Percentiles rank a stretch among this genome's conserved stretches.
phyloP scores from a whole-genome alignment of 345 rosid genomes.

The Eucalyptus marginata region DNA sequence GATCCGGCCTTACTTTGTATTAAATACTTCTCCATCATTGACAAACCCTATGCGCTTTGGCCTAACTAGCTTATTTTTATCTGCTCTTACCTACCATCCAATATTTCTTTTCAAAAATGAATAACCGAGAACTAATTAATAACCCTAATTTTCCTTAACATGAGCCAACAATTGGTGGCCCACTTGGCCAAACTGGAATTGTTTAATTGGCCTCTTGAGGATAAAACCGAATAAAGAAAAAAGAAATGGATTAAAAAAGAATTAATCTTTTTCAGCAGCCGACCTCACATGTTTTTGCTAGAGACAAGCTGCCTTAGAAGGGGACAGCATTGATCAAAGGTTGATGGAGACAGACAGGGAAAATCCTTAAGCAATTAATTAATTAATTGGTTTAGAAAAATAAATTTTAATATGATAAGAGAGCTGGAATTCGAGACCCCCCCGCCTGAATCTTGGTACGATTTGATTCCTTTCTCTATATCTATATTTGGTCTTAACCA shows the following conservation, averaged over 20 bases:
- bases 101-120: not conserved
- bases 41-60: not conserved
- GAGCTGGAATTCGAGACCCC: not conserved
- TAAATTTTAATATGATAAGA: not conserved
- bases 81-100: not conserved
- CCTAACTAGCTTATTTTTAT: not conserved
- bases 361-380: not conserved
- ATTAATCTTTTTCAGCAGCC: not conserved
- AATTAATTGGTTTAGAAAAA: not conserved
- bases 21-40: not conserved
- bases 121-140: not conserved
- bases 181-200: not conserved
- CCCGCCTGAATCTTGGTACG: not conserved
- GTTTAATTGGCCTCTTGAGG: not conserved
- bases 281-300: not conserved
- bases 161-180: not conserved
- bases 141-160: not conserved
- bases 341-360: not conserved
- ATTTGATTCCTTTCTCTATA: not conserved
- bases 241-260: not conserved
- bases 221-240: not conserved
- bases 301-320: not conserved
- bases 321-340: not conserved
- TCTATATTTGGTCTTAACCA: not conserved
- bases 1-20: not conserved